phyloP scores from a whole-genome alignment of 148 eudicot genomes.

The Camellia granthamiana region DNA sequence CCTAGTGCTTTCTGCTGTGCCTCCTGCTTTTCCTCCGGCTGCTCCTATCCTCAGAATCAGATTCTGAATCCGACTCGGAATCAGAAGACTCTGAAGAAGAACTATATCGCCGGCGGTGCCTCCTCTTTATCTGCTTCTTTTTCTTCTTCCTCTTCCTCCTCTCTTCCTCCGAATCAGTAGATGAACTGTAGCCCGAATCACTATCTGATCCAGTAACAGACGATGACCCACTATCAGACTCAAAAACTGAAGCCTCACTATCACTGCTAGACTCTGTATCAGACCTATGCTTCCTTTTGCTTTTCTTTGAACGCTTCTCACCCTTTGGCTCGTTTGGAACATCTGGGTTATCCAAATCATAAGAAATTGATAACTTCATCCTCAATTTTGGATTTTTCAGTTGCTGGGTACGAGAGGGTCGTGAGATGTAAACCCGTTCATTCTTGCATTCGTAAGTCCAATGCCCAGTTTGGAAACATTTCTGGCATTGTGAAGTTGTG shows the following conservation, averaged over 20 bases:
- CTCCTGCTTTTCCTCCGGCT: constrained; percentile 59
- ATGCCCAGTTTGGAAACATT: constrained; percentile 83
- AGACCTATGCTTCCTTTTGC: constrained; percentile 74
- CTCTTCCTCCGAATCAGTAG: constrained; percentile 74
- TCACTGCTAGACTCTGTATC: constrained; percentile 58
- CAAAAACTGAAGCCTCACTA: constrained; percentile 75
- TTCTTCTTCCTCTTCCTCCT: constrained; percentile 51
- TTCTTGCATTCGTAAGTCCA: constrained; percentile 98
- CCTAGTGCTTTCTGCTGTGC: constrained; percentile 56
- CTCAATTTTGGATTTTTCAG: constrained; percentile 85
- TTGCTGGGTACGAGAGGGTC: constrained; percentile 85
- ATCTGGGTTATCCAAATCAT: constrained; percentile 65
- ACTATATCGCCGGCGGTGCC: constrained; percentile 51
- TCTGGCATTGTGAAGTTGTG: constrained; percentile 66
- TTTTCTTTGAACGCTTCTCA: constrained; percentile 48
- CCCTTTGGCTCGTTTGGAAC: constrained; percentile 35
- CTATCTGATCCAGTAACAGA: constrained; percentile 64
- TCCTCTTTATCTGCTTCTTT: constrained; percentile 48
- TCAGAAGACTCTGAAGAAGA: constrained; percentile 79
- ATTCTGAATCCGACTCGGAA: constrained; percentile 60
- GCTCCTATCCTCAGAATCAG: constrained; percentile 56
- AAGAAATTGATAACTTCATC: constrained; percentile 46
- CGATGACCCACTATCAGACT: constrained; percentile 54
- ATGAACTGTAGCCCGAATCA: constrained; percentile 67
- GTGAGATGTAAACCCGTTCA: constrained; percentile 79